Evolutionary conservation across 2,329 filamentous ascomycete species (phyloP), one percentile per base, ranked within the genome.

Genomic region (Diaporthe citrichinensis): DNA sequence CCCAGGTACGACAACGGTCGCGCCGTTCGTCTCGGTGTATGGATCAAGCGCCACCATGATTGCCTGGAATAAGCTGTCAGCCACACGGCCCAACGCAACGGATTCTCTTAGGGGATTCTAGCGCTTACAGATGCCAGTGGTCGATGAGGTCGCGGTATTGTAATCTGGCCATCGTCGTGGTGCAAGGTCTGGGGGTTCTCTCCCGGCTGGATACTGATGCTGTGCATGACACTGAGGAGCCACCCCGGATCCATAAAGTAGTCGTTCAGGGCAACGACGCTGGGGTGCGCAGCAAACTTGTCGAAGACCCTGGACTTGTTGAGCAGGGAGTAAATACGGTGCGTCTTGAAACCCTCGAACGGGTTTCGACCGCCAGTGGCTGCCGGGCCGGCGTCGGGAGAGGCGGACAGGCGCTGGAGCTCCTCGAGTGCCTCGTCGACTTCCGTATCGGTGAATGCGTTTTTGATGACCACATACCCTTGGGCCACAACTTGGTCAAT

Each of bases 301-400:
- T 85, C 82, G 78, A 86, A 85, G 4, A 79, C 79, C 23, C 83
- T 79, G 14, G 82, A 82, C 77, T 86, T 86, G 79, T 84, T 83
- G 44, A 84, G 75, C 28, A 86, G 78, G 15, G 83, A 82, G 77
- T 85, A 85, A 68, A 85, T 83, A 25, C 84, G 80, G 59, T 82
- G 81, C 17, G 84, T 86, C 34, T 80, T 81, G 69, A 79, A 76
- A 1, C 84, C 84, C 71, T 86, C 84, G 74, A 85, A 86, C 28
- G 77, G 62, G 77, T 84, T 84, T 36, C 84, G 82, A 5, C 84
- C 84, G 4, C 83, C 82, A 4, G 39, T 17, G 4, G 61, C 28
- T 3, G 61, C 61, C 14, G 61, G 61, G 25, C 61, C 61, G 20
- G 61, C 61, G 17, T n/a, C 61, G 17, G 41, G 41, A 3, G 61